Base-by-base conservation (phyloP, 352 stramenopile species). In the Phytophthora litchii region DNA sequence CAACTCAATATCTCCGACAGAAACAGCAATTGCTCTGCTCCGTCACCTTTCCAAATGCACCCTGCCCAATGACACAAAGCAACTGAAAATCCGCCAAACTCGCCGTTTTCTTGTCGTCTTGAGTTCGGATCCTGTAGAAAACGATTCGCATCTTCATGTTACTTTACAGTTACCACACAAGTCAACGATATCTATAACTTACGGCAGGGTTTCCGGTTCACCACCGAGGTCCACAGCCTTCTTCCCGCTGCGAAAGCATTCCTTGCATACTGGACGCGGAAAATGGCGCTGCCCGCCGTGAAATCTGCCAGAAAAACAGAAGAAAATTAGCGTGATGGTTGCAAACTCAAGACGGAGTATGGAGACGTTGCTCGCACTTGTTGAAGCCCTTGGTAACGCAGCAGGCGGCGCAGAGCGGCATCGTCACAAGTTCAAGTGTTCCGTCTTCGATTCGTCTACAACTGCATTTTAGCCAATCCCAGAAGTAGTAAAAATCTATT, bases 41-140 rank as follows among this genome's bases (percentile, higher is more conserved):
- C 1, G 34, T 49, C 13, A 83, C 78, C 71, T 85, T 87, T 32
- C 80, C 83, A 37, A 92, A 92, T n/a, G 83, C 79, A 16, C 83
- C 83, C 57, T 92, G 83, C 4, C 83, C 83, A 40, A 99, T 98
- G n/a, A 99, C 94, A 49, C 91, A 97, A 16, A 99, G 77, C 23
- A 99, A 69, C 57, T 98, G 78, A 74, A 99, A 99, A 74, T 99
- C 97, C 21, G 95, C 90, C 11, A 98, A 80, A 16, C 68, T 80
- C 20, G 86, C 74, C 4, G 64, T 63, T 50, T 84, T 84, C 60
- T 79, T 75, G 20, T 67, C 46, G 11, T 43, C 60, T 12, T 37
- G 52, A 13, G 44, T 38, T 51, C 59, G 59, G 20, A 70, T 72
- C 44, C 52, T 73, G 37, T 42, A 53, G 14, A 48, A 17, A 60